These are phyloP conservation scores for Hortiboletus flavorubellus DNA, from an alignment of 768 basidiomycete species.

Conservation along the genomic window DNA sequence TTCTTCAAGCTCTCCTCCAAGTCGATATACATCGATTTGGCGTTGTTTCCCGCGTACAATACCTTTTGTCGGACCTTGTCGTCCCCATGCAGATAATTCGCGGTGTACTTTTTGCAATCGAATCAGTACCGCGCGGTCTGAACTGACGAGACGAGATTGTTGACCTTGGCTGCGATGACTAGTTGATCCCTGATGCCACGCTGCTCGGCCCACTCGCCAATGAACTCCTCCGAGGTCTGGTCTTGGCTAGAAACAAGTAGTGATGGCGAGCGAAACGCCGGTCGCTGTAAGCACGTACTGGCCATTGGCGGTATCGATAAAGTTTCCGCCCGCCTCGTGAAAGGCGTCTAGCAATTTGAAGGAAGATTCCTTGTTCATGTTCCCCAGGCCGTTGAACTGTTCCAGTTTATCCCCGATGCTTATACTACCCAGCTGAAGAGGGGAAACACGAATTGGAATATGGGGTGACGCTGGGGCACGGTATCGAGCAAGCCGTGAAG, in stretches of 20 bases:
- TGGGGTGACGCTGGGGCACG: no score
- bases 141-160: background rate
- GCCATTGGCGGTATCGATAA: slow-evolving; percentile 46
- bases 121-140: background rate
- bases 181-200: slow-evolving; percentile 43
- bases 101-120: slow-evolving; percentile 18
- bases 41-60: slow-evolving; percentile 46
- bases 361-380: slow-evolving; percentile 40
- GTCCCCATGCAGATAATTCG: slow-evolving; percentile 19
- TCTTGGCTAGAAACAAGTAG: slow-evolving; percentile 29
- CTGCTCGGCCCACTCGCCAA: slow-evolving; percentile 47
- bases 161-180: slow-evolving; percentile 42
- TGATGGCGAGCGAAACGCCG: no score
- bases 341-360: slow-evolving; percentile 47
- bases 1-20: slow-evolving; percentile 29
- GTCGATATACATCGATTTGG: slow-evolving; percentile 42
- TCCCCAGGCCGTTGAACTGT: slow-evolving; percentile 32
- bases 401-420: slow-evolving; percentile 44
- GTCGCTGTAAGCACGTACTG: slow-evolving; percentile 28
- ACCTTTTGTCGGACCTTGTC: slow-evolving; percentile 28
- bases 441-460: no score
- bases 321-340: slow-evolving; percentile 46
- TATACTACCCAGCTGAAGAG: no score
- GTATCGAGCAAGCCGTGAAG: no score
- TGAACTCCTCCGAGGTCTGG: slow-evolving; percentile 40